Evolutionary conservation across 768 basidiomycete genomes (phyloP).

Genomic region (Daedalea quercina): DNA sequence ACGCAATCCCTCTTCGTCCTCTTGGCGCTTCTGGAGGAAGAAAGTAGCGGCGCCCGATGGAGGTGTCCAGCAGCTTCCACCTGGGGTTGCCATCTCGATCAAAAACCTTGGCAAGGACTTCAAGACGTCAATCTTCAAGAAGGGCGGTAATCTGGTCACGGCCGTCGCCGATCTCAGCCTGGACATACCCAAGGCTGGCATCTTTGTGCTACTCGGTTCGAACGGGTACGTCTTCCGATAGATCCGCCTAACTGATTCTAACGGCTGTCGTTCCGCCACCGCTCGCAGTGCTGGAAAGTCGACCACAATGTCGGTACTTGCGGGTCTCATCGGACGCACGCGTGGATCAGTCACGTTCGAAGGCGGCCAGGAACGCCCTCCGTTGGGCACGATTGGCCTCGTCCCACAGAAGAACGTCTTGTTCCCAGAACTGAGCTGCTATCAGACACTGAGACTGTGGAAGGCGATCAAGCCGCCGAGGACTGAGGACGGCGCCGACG

Average conservation of each 20-base stretch:
- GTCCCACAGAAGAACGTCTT: conserved; percentile 83
- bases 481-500: conserved; percentile 25
- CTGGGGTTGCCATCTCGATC: conserved; percentile 53
- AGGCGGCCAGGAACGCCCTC: conserved; percentile 44
- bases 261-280: not conserved
- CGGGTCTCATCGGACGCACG: conserved; percentile 51
- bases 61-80: conserved; percentile 21
- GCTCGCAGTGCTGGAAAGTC: conserved; percentile 68
- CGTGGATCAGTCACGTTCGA: conserved; percentile 51
- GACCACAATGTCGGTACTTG: conserved; percentile 62
- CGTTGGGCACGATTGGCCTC: conserved; percentile 65
- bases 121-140: conserved; percentile 39
- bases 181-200: conserved; percentile 63
- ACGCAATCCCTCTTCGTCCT: conserved; percentile 25
- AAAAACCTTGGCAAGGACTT: conserved; percentile 55
- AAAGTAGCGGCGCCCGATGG: conserved; percentile 11
- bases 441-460: conserved; percentile 71
- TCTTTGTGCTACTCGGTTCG: conserved; percentile 73
- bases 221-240: conserved; percentile 41
- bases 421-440: conserved; percentile 68
- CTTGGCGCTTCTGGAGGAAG: conserved; percentile 17
- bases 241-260: not conserved
- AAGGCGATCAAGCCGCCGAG: conserved; percentile 54
- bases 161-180: conserved; percentile 64
- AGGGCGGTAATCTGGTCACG: conserved; percentile 42